Conservation (phyloP, 345 rosid species). For the Linum trigynum region DNA sequence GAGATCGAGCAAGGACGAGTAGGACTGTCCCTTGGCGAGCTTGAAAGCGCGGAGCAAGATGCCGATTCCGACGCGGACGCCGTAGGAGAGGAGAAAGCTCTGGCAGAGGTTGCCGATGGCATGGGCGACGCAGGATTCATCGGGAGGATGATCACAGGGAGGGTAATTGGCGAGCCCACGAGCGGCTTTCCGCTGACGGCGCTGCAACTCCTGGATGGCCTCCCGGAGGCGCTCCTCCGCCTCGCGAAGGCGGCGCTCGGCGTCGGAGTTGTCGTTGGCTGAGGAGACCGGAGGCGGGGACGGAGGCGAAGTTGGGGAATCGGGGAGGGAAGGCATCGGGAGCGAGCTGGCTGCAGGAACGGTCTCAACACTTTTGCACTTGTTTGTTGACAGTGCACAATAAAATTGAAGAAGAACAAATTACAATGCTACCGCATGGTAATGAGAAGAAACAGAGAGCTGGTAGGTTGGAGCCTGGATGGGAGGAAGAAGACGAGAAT, state of each 20-base stretch:
- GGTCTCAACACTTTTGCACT: neutral
- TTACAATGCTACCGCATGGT: neutral
- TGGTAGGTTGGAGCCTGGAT: neutral
- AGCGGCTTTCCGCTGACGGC: slow-evolving; percentile 53
- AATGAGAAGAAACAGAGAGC: neutral
- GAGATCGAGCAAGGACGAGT: slow-evolving; percentile 89
- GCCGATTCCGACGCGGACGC: slow-evolving; percentile 97
- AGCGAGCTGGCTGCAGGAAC: neutral
- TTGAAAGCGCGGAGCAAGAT: slow-evolving; percentile 95
- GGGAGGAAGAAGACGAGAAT: neutral
- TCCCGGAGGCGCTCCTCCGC: slow-evolving; percentile 96
- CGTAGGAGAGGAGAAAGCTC: slow-evolving; percentile 92
- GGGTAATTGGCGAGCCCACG: slow-evolving; percentile 31
- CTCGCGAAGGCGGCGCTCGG: slow-evolving; percentile 58
- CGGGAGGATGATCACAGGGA: slow-evolving; percentile 69
- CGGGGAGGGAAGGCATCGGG: slow-evolving; percentile 16
- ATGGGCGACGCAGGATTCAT: slow-evolving; percentile 87
- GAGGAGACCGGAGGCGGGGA: slow-evolving; percentile 22
- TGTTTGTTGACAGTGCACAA: neutral
- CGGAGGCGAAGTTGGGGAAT: slow-evolving; percentile 17
- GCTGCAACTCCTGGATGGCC: slow-evolving; percentile 80
- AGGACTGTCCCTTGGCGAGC: slow-evolving; percentile 84
- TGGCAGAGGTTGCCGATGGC: slow-evolving; percentile 98
- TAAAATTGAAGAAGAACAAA: neutral
- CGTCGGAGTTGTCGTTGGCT: slow-evolving; percentile 36